Conservation (phyloP, 495 filamentous ascomycete genomes). For the Staphylotrichum tortipilum region DNA sequence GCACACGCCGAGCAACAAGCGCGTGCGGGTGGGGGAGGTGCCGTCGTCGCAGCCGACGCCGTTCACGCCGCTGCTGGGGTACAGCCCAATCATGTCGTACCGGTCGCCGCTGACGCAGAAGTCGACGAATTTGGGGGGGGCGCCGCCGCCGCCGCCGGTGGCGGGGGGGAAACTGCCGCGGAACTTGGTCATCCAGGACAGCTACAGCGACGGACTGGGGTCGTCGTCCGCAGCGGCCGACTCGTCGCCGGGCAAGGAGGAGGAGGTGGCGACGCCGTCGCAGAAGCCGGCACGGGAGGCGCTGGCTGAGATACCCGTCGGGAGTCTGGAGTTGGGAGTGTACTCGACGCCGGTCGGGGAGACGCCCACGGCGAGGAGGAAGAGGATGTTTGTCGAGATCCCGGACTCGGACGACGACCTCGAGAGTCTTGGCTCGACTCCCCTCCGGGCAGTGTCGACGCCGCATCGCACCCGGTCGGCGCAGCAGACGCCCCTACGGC, state of each 20-base stretch:
- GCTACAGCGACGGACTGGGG: slow-evolving; percentile 30
- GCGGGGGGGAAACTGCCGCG: slow-evolving; percentile 22
- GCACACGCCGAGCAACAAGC: slow-evolving; percentile 28
- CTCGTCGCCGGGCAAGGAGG: slow-evolving; percentile 2
- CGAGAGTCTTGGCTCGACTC: slow-evolving; percentile 15
- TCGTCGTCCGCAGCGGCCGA: slow-evolving; percentile 4
- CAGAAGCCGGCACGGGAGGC: slow-evolving; percentile 13
- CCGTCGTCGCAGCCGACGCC: slow-evolving; percentile 33
- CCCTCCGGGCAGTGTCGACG: too few relatives aligned
- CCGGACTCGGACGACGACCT: slow-evolving; percentile 37
- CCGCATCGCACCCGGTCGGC: slow-evolving; percentile 8
- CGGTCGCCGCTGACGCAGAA: slow-evolving; percentile 31
- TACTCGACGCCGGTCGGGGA: not conserved
- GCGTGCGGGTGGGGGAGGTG: slow-evolving; percentile 27
- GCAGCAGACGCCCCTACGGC: slow-evolving; percentile 1
- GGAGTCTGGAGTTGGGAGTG: slow-evolving; percentile 4
- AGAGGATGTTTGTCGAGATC: slow-evolving; percentile 22
- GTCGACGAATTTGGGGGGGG: slow-evolving; percentile 31
- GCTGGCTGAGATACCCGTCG: slow-evolving; percentile 20
- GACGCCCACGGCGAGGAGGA: slow-evolving; percentile 9
- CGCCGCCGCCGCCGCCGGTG: slow-evolving; percentile 17
- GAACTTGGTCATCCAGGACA: slow-evolving; percentile 31
- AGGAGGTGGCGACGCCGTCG: slow-evolving; percentile 3
- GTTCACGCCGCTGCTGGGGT: slow-evolving; percentile 29
- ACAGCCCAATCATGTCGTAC: slow-evolving; percentile 13